Conservation (phyloP, 2,329 filamentous ascomycete species). For the Beauveria sp. region DNA sequence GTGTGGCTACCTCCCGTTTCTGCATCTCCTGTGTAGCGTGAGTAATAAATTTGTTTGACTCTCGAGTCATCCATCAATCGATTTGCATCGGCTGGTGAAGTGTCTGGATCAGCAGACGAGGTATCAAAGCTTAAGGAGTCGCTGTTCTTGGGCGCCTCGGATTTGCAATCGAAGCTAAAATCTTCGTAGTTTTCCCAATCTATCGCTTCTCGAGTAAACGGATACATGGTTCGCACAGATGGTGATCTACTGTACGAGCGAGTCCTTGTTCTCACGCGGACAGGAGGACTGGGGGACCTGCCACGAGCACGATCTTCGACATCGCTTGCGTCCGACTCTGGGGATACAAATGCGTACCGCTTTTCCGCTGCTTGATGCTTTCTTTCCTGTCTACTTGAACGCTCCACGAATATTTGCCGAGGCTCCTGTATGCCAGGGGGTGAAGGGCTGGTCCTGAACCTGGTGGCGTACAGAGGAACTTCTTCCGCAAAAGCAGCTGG, state of each 20-base stretch:
- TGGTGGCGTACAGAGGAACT: not conserved
- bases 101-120: conserved; percentile 19
- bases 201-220: not conserved
- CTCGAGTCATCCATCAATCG: conserved; percentile 12
- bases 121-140: conserved; percentile 24
- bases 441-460: not conserved
- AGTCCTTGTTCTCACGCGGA: not conserved
- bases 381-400: not conserved
- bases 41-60: conserved; percentile 23
- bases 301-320: not conserved
- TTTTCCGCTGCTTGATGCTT: not conserved
- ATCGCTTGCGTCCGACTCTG: not conserved
- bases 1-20: conserved; percentile 29
- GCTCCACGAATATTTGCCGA: not conserved
- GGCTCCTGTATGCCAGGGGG: not conserved
- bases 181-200: conserved; percentile 8
- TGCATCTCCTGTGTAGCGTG: conserved; percentile 31
- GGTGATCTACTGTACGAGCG: not conserved
- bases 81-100: conserved; percentile 14
- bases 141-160: conserved; percentile 19
- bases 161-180: conserved; percentile 8
- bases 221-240: not conserved
- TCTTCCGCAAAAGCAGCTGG: not conserved
- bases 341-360: not conserved
- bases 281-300: not conserved